Base-by-base conservation (phyloP, 257 asterid species). In the Fraxinus cuspidata region DNA sequence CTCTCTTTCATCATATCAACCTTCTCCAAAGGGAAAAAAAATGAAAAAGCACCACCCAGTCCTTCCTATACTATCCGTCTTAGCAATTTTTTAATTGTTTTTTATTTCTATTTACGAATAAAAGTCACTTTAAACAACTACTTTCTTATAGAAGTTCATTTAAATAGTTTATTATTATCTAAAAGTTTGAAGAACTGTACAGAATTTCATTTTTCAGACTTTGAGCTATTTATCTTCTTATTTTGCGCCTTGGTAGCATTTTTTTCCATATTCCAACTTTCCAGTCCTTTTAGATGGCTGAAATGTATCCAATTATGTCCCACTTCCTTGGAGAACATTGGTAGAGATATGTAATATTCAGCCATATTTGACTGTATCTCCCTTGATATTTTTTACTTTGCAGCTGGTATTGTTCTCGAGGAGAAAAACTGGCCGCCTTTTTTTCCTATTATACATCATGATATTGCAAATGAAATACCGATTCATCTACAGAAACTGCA, bases 381-480 rank as follows among this genome's bases (percentile, higher is more conserved):
- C 70, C 49, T 58, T 78, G 18, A 77, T 81, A 78, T 16, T 42
- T 82, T 53, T 86, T 83, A 74, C 77, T 69, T 72, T 87, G 92
- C 93, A 86, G 94, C 93, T 77, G 93, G 93, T 44, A 89, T 89
- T 78, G 89, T 82, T 79, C 82, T 84, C 28, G 89, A 81, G 74
- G 81, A 81, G 51, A 81, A 71, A 64, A 81, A 75, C 29, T 75
- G 80, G 80, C 81, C 77, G 0, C 49, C 77, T 9, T 81, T 81
- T 73, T 76, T 71, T 65, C 80, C 80, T 16, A 81, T 81, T 60
- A 74, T 78, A 37, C 78, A 77, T 70, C 83, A 70, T 27, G 82
- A 80, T 73, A 83, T 51, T 70, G 81, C 79, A 27, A 64, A 76
- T 69, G 71, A 77, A 49, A 80, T 73, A 73, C 78, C 81, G 47